Evolutionary conservation across 2,329 filamentous ascomycete species (phyloP).

Genomic region (Cladophialophora bantiana): DNA sequence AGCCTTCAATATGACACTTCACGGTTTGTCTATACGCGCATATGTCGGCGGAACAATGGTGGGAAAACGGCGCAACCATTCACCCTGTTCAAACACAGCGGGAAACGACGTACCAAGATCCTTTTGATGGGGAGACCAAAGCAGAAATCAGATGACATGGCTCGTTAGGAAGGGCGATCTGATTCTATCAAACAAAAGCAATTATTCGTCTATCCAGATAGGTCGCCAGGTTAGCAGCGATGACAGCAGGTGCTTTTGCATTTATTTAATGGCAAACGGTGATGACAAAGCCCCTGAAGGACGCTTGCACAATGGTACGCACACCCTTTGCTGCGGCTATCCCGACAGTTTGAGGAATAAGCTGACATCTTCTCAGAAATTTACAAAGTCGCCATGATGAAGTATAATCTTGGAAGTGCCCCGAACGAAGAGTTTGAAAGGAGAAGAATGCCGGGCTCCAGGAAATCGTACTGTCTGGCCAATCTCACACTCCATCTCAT

Average conservation of each 20-base stretch:
- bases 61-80: neutral
- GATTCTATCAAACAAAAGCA: slow-evolving; percentile 3
- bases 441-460: neutral
- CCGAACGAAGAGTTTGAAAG: slow-evolving; percentile 1
- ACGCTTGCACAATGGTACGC: slow-evolving; percentile 3
- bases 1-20: slow-evolving; percentile 1
- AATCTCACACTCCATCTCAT: slow-evolving; percentile 5
- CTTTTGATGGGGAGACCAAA: slow-evolving; percentile 11
- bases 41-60: neutral
- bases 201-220: slow-evolving; percentile 1
- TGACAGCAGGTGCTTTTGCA: neutral
- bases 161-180: slow-evolving; percentile 1
- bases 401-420: neutral
- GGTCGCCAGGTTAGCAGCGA: neutral
- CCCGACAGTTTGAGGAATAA: no score
- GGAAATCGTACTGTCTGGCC: slow-evolving; percentile 2
- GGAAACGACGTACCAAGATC: slow-evolving; percentile 9
- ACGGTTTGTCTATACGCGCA: slow-evolving; percentile 3
- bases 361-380: slow-evolving; percentile 1
- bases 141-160: neutral
- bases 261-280: neutral
- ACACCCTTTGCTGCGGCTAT: neutral
- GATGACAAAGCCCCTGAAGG: neutral
- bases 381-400: neutral
- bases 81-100: neutral